Conservation (phyloP, 371 early-diverging fungal genomes). For the Saksenaea vasiformis region DNA sequence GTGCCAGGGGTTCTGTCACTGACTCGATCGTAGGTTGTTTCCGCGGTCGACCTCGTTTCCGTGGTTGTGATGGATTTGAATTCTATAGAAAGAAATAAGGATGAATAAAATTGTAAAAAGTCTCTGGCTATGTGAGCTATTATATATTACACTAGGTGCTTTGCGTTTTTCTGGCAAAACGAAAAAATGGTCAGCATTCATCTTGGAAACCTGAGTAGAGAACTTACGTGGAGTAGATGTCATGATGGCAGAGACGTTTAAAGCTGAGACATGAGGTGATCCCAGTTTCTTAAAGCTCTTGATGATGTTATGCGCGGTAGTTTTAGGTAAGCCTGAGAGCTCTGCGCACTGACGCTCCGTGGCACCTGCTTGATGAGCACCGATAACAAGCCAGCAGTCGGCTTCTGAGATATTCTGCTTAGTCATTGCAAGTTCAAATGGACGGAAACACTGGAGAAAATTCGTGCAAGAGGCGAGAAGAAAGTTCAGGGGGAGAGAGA, state of each 20-base stretch:
- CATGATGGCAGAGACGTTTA: constrained; percentile 9
- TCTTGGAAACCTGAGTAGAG: background rate
- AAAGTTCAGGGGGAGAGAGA: constrained; percentile 1
- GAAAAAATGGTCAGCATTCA: background rate
- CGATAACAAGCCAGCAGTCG: constrained; percentile 31
- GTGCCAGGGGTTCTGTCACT: background rate
- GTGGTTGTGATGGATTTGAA: constrained; percentile 10
- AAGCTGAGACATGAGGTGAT: constrained; percentile 19
- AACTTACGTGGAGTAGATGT: constrained; percentile 11
- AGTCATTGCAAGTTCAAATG: background rate
- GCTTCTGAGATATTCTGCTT: constrained; percentile 18
- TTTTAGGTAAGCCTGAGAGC: constrained; percentile 21
- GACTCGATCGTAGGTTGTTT: constrained; percentile 8
- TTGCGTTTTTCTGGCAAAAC: constrained; percentile 4
- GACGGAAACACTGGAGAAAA: background rate
- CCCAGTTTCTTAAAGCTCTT: constrained; percentile 22
- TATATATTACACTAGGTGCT: background rate
- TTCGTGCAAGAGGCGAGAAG: background rate
- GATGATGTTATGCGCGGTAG: constrained; percentile 24
- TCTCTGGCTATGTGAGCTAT: background rate
- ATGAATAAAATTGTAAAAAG: background rate
- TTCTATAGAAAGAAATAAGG: background rate
- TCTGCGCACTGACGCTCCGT: constrained; percentile 26
- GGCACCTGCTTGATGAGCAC: constrained; percentile 34
- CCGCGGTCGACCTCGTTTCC: constrained; percentile 38